Evolutionary conservation across 2,329 filamentous ascomycete genomes (phyloP), one percentile per base, ranked within the genome.

Genomic region (Cladophialophora bantiana): DNA sequence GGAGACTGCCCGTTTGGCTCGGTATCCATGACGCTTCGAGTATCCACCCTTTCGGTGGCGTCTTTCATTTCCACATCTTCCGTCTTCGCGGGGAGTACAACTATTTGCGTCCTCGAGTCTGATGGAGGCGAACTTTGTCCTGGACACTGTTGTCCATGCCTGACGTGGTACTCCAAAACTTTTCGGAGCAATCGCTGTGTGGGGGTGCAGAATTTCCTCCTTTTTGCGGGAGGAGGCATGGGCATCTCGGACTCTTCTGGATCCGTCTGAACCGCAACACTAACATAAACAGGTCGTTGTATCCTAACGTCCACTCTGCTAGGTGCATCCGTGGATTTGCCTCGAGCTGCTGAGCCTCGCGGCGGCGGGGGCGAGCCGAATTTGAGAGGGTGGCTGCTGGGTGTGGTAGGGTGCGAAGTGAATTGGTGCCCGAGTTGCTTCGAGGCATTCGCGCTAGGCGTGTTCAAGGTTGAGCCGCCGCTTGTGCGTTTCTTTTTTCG

Each of bases 401-500:
- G 69, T 12, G 69, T 70, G 34, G 65, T 35, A 4, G 69, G 66
- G 18, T 68, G 62, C 9, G 68, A 70, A 62, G n/a, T 60, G 7
- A 59, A 18, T 6, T 60, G 59, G 26, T 58, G 61, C 20, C 69
- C 60, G 3, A 65, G 50, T 40, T 68, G 70, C 72, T 54, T 75
- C 57, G 58, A 73, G 12, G 68, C 36, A 61, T 77, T 77, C 67
- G 79, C 75, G 68, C 79, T 81, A 18, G 83, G 82, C 45, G 82
- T 85, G 59, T 84, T 84, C 60, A 85, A 79, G 13, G 77, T 80
- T 20, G 84, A 85, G 58, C 83, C 83, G 52, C 82, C 85, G 73
- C 84, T 88, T 64, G 82, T 82, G 61, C 84, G 81, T 73, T 88
- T 86, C 70, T 82, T 86, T 74, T 84, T 86, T 75, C 84, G 85